Evolutionary conservation across 1,284 basidiomycete species (phyloP), one percentile per base, ranked within the genome.

Genomic region (Sanguinoderma infundibulare): DNA sequence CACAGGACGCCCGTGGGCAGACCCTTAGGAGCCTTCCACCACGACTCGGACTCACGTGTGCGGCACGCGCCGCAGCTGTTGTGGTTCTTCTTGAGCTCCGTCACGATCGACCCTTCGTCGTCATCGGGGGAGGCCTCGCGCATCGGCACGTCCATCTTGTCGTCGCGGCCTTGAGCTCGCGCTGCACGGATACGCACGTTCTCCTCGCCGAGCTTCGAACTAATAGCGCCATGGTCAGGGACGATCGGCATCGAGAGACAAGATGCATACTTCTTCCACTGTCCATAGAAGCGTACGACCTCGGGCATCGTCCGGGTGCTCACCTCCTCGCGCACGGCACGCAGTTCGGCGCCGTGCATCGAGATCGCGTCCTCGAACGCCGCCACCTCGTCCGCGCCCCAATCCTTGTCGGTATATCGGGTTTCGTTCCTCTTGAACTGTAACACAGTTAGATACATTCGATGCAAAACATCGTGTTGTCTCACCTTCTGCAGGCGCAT

Each of bases 11-110:
- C 81, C 1, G 84, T 87, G 22, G 81, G 80, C 56, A 96, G 82
- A 42, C 89, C 87, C 73, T 92, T 91, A 5, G 92, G 91, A 55
- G 93, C 89, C 75, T 91, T 89, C 93, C 92, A 95, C 95, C 94
- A 96, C 4, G 78, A 78, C 51, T 81, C 83, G 8, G 88, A 91
- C 66, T 89, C 90, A 62, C 85, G 86, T 26, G 87, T 94, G 56
- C 88, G 83, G 74, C 94, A 92, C 6, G 92, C 89, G 40, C 89
- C 90, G 74, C 94, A 95, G 57, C 79, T 83, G 55, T 78, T 74
- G 59, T 82, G 86, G 54, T 83, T 81, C 67, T 84, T 86, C 24
- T 83, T 81, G 15, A 82, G 79, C 22, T 82, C 80, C 12, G 80
- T 80, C 39, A 91, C 79, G 49, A 91, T 79, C 4, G 92, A 95